Evolutionary conservation across 2,329 filamentous ascomycete species (phyloP).

Genomic region (Epicoccum nigrum): DNA sequence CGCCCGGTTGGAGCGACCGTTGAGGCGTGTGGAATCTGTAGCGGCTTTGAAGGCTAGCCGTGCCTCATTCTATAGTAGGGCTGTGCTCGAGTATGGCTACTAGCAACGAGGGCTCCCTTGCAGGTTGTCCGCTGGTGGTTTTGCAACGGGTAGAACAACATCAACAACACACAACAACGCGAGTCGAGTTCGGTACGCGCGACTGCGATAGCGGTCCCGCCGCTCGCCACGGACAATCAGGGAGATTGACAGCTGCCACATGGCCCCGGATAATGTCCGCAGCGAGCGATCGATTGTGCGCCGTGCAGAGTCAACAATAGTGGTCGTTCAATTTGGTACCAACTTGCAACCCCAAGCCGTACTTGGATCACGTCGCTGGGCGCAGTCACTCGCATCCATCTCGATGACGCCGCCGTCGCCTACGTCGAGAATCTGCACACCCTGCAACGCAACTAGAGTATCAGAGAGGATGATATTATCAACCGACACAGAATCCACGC

Average conservation of each 20-base stretch:
- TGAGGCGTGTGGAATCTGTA: slow-evolving; percentile 8
- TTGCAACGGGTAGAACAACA: background rate
- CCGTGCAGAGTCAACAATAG: slow-evolving; percentile 6
- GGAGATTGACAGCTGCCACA: slow-evolving; percentile 14
- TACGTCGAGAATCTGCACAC: too few relatives aligned
- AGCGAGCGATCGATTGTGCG: slow-evolving; percentile 8
- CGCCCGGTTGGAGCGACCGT: slow-evolving; percentile 16
- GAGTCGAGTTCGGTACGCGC: slow-evolving; percentile 10
- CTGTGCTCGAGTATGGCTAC: slow-evolving; percentile 18
- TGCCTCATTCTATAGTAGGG: background rate
- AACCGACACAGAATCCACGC: slow-evolving; percentile 7
- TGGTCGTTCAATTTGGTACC: too few relatives aligned
- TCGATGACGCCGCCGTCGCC: too few relatives aligned
- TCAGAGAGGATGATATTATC: too few relatives aligned
- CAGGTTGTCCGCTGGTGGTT: slow-evolving; percentile 15
- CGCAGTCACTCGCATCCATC: too few relatives aligned
- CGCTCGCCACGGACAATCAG: slow-evolving; percentile 1
- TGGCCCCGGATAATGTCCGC: slow-evolving; percentile 3
- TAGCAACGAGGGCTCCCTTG: slow-evolving; percentile 20
- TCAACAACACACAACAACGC: slow-evolving; percentile 14
- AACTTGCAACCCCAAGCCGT: too few relatives aligned
- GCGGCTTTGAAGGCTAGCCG: slow-evolving; percentile 7
- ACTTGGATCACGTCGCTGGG: too few relatives aligned
- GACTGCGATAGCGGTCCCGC: slow-evolving; percentile 5
- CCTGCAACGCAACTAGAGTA: background rate